Evolutionary conservation across 768 basidiomycete species (phyloP), one percentile per base, ranked within the genome.

Genomic region (Mycena rosella): DNA sequence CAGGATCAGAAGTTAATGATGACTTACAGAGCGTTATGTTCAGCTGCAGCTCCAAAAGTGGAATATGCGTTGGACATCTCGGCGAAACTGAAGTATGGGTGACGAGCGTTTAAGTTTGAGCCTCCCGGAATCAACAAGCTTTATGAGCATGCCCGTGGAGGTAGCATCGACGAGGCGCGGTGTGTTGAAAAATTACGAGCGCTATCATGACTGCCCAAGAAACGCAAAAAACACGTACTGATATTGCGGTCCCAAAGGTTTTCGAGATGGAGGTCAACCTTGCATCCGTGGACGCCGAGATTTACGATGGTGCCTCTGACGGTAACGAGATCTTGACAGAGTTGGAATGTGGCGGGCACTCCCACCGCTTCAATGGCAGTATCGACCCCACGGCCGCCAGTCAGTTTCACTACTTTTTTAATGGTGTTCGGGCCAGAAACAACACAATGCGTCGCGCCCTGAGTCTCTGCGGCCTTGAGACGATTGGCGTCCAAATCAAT

Each of bases 241-340:
- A 75, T 72, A 53, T 75, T 75, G 20, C 45, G 40, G 58, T 70
- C 61, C 74, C 74, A 75, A 38, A 75, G 67, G 34, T 69, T 70
- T 51, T 74, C 74, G 22, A 75, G 36, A 53, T 74, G 72, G n/a
- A 75, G 52, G 45, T 67, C 68, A 4, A 66, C 73, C 36, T 67
- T 69, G 18, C 24, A 55, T 2, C 73, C 74, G 53, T 74, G 74
- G 34, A 75, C 73, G 15, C 73, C 73, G 22, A 73, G 22, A 53
- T 74, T 75, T 10, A 73, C 73, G 56, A 75, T 70, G 2, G 70
- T 73, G 32, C 74, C 74, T 17, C 74, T 73, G 11, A 64, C 72
- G 13, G 69, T 73, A 30, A 75, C 63, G 26, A 75, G 54, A 10
- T 73, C 68, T 45, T 73, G 73, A 53, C 74, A 75, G 20, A 75